Percentiles rank a stretch among this genome's conserved stretches.
Evolutionary conservation across 257 asterid genomes (phyloP).

Genomic region (Lantana camara): DNA sequence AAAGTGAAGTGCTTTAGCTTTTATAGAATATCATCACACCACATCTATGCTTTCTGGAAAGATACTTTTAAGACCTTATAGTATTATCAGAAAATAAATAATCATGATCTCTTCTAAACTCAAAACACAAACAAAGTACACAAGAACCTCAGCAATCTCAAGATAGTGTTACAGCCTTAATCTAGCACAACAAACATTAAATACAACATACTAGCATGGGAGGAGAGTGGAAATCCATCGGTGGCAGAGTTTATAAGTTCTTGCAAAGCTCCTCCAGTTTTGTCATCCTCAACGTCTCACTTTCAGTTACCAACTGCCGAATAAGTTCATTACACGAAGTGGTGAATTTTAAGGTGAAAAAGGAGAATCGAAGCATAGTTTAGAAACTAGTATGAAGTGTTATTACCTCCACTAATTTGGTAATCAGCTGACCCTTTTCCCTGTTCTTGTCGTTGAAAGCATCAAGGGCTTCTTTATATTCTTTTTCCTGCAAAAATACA

Average conservation of each 20-base stretch:
- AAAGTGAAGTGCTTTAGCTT: slow-evolving; percentile 18
- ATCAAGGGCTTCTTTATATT: slow-evolving; percentile 62
- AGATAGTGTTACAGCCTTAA: background rate
- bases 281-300: slow-evolving; percentile 58
- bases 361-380: background rate
- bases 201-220: slow-evolving; percentile 14
- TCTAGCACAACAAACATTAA: background rate
- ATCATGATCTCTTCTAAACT: background rate
- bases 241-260: slow-evolving; percentile 39
- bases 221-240: background rate
- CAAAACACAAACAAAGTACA: background rate
- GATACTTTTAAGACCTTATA: background rate
- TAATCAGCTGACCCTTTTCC: slow-evolving; percentile 57
- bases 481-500: slow-evolving; percentile 46
- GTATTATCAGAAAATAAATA: background rate
- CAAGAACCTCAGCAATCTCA: background rate
- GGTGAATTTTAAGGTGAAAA: background rate
- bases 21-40: slow-evolving; percentile 18
- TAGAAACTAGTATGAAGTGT: too few species aligned
- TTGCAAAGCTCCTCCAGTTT: slow-evolving; percentile 71
- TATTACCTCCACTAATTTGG: slow-evolving; percentile 52
- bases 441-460: slow-evolving; percentile 54
- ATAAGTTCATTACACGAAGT: background rate
- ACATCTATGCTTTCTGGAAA: slow-evolving; percentile 21
- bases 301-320: slow-evolving; percentile 56